Conservation (phyloP, 345 rosid species). For the Linum tenue region DNA sequence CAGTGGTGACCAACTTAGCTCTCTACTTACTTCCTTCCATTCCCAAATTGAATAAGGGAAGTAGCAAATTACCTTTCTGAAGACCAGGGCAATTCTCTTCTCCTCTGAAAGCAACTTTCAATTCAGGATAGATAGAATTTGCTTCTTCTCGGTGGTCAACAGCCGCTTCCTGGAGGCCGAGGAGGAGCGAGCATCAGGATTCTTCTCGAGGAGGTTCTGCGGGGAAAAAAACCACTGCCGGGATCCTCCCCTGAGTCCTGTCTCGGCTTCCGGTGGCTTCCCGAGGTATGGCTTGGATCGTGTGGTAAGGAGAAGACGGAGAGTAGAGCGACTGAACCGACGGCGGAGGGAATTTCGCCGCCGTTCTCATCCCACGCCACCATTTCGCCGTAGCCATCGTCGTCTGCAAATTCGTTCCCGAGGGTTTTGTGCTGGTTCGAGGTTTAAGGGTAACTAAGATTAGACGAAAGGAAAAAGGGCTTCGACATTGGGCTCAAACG, state of each 20-base stretch:
- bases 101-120: conserved; percentile 80
- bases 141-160: conserved; percentile 57
- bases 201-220: conserved; percentile 37
- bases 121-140: conserved; percentile 56
- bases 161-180: conserved; percentile 49
- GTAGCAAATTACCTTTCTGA: conserved; percentile 48
- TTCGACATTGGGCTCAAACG: too few relatives aligned
- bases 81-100: conserved; percentile 63
- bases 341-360: conserved; percentile 11
- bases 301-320: conserved; percentile 32
- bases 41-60: not conserved
- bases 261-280: conserved; percentile 59
- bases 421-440: too few relatives aligned
- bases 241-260: conserved; percentile 64
- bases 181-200: conserved; percentile 21
- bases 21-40: too few relatives aligned
- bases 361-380: conserved; percentile 46
- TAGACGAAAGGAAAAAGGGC: too few relatives aligned
- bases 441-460: too few relatives aligned
- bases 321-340: conserved; percentile 14
- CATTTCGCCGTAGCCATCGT: conserved; percentile 30
- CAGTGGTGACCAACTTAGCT: too few relatives aligned
- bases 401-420: not conserved
- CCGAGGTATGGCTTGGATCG: conserved; percentile 72
- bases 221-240: conserved; percentile 58